Evolutionary conservation across 345 rosid species (phyloP).

Genomic region (Eucalyptus marginata): DNA sequence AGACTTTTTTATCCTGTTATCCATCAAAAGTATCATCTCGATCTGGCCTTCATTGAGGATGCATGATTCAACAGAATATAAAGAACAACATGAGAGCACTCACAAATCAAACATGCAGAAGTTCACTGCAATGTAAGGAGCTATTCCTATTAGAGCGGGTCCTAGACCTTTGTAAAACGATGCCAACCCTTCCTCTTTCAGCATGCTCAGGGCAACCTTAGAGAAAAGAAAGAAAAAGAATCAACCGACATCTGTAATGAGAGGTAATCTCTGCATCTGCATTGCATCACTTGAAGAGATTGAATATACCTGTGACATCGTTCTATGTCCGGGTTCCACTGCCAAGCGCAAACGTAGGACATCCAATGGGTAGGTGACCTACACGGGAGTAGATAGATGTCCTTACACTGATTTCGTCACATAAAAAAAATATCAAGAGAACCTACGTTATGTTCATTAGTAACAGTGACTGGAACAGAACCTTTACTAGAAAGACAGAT

Average conservation of each 20-base stretch:
- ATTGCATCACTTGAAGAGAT: not conserved
- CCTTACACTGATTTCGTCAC: not conserved
- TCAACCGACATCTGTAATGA: not conserved
- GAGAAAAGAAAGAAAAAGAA: not conserved
- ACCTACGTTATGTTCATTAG: not conserved
- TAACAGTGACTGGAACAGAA: not conserved
- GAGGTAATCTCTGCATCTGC: not conserved
- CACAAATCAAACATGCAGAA: constrained; percentile 92
- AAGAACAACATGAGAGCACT: constrained; percentile 15
- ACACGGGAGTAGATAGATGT: not conserved
- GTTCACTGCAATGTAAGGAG: constrained; percentile 95
- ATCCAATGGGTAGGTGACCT: constrained; percentile 97
- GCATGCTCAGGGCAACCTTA: constrained; percentile 84
- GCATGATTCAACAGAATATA: not conserved
- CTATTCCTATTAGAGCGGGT: constrained; percentile 89
- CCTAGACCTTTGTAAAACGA: constrained; percentile 92
- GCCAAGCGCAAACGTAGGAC: constrained; percentile 87
- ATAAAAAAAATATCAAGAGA: not conserved
- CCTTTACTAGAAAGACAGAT: not conserved
- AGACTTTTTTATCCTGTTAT: constrained; percentile 77
- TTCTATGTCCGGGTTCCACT: constrained; percentile 77
- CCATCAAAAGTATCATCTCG: not conserved
- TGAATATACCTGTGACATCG: constrained; percentile 72
- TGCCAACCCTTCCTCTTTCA: constrained; percentile 84
- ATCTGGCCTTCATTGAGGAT: not conserved